phyloP scores from a whole-genome alignment of 148 eudicot genomes.

The Limonium bicolor region DNA sequence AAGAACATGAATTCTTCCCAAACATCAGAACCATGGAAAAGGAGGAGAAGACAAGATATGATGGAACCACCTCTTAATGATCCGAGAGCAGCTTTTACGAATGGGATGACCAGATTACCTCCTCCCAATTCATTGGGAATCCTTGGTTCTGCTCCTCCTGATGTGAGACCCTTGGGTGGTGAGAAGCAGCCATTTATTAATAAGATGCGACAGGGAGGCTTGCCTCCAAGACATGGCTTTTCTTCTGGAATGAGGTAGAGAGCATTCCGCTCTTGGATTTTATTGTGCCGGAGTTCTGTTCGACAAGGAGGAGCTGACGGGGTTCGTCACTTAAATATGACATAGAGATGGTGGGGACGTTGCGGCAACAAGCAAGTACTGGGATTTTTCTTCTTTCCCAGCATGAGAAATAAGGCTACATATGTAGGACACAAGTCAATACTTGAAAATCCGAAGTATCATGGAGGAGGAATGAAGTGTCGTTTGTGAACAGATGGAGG shows the following conservation, averaged over 20 bases:
- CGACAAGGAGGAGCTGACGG: no score
- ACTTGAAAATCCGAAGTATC: neutral
- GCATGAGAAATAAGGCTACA: neutral
- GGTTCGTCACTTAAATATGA: neutral
- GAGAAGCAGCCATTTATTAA: conserved; percentile 55
- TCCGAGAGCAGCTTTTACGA: conserved; percentile 41
- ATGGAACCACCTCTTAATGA: no score
- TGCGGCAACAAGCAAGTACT: neutral
- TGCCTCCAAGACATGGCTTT: conserved; percentile 44
- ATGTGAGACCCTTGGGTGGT: conserved; percentile 30
- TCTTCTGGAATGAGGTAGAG: conserved; percentile 44
- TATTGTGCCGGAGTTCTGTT: no score
- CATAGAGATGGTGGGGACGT: neutral
- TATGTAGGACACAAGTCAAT: neutral
- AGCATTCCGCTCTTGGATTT: neutral
- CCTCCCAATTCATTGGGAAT: conserved; percentile 55
- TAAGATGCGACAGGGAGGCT: conserved; percentile 45
- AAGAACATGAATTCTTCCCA: conserved; percentile 18
- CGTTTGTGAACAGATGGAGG: no score
- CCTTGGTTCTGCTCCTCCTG: conserved; percentile 79
- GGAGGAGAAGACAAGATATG: conserved; percentile 59
- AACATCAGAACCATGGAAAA: conserved; percentile 54
- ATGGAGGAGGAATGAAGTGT: no score
- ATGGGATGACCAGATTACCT: conserved; percentile 34
- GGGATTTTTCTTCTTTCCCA: neutral